Evolutionary conservation across 2,329 filamentous ascomycete species (phyloP).

Genomic region (Penicillium decumbens): DNA sequence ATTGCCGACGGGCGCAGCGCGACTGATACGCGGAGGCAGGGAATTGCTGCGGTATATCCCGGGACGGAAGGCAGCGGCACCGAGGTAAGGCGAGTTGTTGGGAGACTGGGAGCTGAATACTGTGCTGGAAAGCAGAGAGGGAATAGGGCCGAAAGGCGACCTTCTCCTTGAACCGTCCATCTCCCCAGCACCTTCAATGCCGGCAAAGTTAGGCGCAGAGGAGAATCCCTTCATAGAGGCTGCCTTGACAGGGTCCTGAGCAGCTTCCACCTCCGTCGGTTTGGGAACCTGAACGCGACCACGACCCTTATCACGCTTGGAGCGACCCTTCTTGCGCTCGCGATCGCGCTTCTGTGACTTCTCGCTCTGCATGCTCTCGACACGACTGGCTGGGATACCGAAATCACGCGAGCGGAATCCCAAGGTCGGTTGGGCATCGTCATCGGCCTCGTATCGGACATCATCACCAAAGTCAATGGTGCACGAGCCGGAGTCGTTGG

Average conservation of each 20-base stretch:
- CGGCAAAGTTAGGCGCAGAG: conserved; percentile 12
- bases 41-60: conserved; percentile 32
- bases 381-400: conserved; percentile 14
- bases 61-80: conserved; percentile 14
- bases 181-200: conserved; percentile 7
- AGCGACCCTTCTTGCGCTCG: conserved; percentile 19
- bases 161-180: conserved; percentile 22
- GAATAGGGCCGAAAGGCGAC: conserved; percentile 31
- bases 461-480: conserved; percentile 29
- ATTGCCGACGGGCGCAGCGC: conserved; percentile 28
- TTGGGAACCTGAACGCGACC: conserved; percentile 9
- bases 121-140: conserved; percentile 33
- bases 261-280: background rate
- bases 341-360: conserved; percentile 21
- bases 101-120: conserved; percentile 28
- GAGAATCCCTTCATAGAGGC: conserved; percentile 14
- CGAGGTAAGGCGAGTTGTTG: conserved; percentile 5
- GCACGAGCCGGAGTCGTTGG: conserved; percentile 19
- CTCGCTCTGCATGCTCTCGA: conserved; percentile 11
- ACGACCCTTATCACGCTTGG: conserved; percentile 14
- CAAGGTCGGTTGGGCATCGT: conserved; percentile 17
- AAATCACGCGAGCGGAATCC: conserved; percentile 31
- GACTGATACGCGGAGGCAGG: conserved; percentile 27
- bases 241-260: background rate
- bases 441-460: conserved; percentile 27